Percentiles rank a stretch among this genome's conserved stretches.
Conservation (phyloP, 371 early-diverging fungal species). For the Dinochytrium kinnereticum region DNA sequence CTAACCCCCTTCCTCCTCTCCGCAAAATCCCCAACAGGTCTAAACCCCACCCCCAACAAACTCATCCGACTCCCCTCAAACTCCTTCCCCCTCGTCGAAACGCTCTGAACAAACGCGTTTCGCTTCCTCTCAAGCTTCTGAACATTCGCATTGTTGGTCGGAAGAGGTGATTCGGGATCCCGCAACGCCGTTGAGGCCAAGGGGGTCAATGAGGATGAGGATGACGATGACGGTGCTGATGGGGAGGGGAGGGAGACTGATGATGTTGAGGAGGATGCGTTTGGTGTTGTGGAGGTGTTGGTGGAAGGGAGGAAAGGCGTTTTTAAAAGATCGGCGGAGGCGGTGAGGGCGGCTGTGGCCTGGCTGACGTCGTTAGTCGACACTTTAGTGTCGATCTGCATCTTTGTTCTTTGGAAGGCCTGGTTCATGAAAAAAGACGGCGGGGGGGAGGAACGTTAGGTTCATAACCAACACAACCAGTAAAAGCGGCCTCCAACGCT, state of each 20-base stretch:
- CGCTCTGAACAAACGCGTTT: conserved; percentile 24
- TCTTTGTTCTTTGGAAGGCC: background rate
- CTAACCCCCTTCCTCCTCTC: background rate
- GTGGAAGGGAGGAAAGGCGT: background rate
- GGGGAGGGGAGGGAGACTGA: background rate
- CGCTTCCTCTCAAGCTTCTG: conserved; percentile 36
- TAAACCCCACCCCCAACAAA: conserved; percentile 18
- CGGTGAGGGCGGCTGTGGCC: conserved; percentile 9
- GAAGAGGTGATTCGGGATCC: conserved; percentile 26
- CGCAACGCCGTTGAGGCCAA: background rate
- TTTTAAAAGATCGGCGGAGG: conserved; percentile 10
- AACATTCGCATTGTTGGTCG: conserved; percentile 23
- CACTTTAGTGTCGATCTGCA: conserved; percentile 6
- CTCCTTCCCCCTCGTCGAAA: background rate
- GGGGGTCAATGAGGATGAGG: background rate
- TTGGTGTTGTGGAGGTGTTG: background rate
- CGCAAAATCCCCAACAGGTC: conserved; percentile 15
- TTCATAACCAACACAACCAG: no score
- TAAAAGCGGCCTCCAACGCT: no score
- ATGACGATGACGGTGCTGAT: background rate
- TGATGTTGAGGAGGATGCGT: background rate
- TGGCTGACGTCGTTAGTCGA: background rate
- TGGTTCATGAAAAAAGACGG: background rate
- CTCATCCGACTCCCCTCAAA: conserved; percentile 21
- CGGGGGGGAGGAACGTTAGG: no score